A percentile compares a stretch with the other conserved stretches of the same genome.
These are phyloP conservation scores for Penstemon barbatus DNA, from an alignment of 257 asterid species.

Conservation along the genomic window DNA sequence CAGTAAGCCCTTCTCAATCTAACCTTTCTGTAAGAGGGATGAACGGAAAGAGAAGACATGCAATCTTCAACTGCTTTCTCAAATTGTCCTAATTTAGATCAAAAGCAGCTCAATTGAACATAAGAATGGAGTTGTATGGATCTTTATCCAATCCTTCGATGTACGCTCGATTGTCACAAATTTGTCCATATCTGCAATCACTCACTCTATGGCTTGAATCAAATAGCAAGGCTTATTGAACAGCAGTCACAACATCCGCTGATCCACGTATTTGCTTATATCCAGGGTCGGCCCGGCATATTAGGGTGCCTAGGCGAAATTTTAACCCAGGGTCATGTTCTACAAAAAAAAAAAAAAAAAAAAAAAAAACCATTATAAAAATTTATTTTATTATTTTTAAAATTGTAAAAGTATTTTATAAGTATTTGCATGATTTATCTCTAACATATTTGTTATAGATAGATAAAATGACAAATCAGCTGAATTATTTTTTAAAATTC, in stretches of 20 bases:
- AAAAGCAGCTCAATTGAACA: conserved; percentile 61
- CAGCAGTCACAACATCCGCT: conserved; percentile 52
- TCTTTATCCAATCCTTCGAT: conserved; percentile 53
- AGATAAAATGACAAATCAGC: no score
- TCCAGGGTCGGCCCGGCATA: no score
- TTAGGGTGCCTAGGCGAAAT: no score
- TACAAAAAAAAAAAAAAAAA: no score
- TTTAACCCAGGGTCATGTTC: no score
- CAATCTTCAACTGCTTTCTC: conserved; percentile 73
- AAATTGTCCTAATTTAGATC: conserved; percentile 45
- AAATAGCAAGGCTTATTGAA: conserved; percentile 43
- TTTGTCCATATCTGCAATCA: conserved; percentile 30
- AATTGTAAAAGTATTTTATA: no score
- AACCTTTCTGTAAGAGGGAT: conserved; percentile 61
- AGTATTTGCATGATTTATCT: no score
- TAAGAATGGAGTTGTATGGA: conserved; percentile 50
- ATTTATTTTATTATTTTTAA: no score
- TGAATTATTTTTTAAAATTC: no score
- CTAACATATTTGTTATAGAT: no score
- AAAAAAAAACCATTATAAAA: no score
- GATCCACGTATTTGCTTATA: conserved; percentile 54
- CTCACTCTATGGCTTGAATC: conserved; percentile 33
- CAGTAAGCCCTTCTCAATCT: conserved; percentile 57
- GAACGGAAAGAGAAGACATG: conserved; percentile 44
- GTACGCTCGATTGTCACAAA: conserved; percentile 46